Evolutionary conservation across 768 basidiomycete genomes (phyloP).

Genomic region (Zangia roseola): DNA sequence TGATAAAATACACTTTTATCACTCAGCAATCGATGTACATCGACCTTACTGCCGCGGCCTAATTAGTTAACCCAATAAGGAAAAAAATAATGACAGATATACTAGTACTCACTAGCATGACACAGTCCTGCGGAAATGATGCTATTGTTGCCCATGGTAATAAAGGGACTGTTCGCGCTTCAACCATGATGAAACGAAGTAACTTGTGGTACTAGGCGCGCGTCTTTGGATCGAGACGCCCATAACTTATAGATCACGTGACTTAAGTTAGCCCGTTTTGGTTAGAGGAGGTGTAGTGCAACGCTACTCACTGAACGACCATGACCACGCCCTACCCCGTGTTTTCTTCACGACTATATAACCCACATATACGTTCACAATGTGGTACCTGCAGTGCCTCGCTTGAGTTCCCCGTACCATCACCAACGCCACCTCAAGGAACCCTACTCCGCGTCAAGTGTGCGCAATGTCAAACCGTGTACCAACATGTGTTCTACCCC

Average conservation of each 20-base stretch:
- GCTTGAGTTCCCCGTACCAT: conserved; percentile 71
- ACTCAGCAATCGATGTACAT: too few relatives aligned
- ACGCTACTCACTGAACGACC: conserved; percentile 23
- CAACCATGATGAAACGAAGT: too few relatives aligned
- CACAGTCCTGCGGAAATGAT: too few relatives aligned
- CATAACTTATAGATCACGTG: conserved; percentile 14
- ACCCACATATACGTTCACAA: conserved; percentile 62
- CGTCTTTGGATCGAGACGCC: too few relatives aligned
- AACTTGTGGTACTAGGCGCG: too few relatives aligned
- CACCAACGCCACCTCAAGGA: conserved; percentile 51
- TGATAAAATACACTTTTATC: too few relatives aligned
- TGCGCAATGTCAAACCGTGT: conserved; percentile 59
- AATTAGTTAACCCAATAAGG: too few relatives aligned
- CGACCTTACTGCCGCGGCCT: too few relatives aligned
- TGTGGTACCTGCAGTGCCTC: conserved; percentile 55
- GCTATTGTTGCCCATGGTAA: too few relatives aligned
- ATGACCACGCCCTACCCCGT: conserved; percentile 50
- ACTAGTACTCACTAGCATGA: too few relatives aligned
- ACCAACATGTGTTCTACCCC: conserved; percentile 67
- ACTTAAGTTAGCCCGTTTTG: conserved; percentile 12
- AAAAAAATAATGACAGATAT: too few relatives aligned
- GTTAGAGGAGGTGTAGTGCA: not conserved
- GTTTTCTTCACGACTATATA: conserved; percentile 63
- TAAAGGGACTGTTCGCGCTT: too few relatives aligned
- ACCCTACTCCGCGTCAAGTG: conserved; percentile 68